phyloP scores from a whole-genome alignment of 176 grass and related monocot genomes.

The Guadua angustifolia region DNA sequence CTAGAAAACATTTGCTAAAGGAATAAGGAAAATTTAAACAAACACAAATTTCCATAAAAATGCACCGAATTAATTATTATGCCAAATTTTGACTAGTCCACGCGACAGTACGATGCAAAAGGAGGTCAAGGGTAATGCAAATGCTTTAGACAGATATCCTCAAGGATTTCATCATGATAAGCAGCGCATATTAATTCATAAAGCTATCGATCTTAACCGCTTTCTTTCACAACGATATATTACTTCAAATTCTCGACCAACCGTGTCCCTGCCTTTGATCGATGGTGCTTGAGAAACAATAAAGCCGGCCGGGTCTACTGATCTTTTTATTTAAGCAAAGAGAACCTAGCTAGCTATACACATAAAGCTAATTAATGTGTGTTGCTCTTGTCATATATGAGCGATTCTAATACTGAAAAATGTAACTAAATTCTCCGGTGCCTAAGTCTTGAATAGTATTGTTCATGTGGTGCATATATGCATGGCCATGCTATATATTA shows the following conservation, averaged over 20 bases:
- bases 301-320: neutral
- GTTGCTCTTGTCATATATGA: conserved; percentile 33
- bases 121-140: conserved; percentile 1
- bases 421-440: neutral
- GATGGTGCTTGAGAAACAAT: conserved; percentile 32
- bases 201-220: neutral
- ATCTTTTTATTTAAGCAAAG: conserved; percentile 28
- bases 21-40: neutral
- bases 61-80: neutral
- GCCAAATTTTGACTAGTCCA: neutral
- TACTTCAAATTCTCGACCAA: conserved; percentile 7
- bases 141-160: neutral
- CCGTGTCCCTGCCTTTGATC: conserved; percentile 1
- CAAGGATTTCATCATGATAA: conserved; percentile 24
- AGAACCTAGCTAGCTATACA: neutral
- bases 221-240: neutral
- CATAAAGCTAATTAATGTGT: neutral
- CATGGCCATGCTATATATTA: too few relatives aligned
- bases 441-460: conserved; percentile 36
- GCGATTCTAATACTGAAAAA: conserved; percentile 11
- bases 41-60: neutral
- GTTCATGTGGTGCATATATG: conserved; percentile 36
- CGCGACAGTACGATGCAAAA: neutral
- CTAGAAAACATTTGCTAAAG: neutral
- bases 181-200: neutral